Evolutionary conservation across 1,284 basidiomycete genomes (phyloP).

Genomic region (Rhodotorula sp.): DNA sequence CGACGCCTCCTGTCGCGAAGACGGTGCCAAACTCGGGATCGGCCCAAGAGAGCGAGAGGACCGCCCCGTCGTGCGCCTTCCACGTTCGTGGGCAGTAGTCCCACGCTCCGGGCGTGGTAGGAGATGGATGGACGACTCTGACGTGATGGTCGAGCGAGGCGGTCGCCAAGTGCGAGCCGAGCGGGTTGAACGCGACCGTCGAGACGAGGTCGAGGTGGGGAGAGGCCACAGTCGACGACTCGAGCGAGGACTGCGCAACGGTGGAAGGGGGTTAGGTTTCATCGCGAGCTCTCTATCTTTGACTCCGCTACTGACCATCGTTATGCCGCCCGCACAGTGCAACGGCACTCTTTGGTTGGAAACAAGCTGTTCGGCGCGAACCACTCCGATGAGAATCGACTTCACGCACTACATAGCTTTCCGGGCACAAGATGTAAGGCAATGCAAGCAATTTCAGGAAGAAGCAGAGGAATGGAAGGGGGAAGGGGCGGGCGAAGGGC

Average conservation of each 20-base stretch:
- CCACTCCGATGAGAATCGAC: too few species aligned
- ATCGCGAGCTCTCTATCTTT: too few species aligned
- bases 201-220: constrained; percentile 72
- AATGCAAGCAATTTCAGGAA: too few species aligned
- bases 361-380: too few species aligned
- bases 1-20: constrained; percentile 78
- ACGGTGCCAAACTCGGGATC: constrained; percentile 84
- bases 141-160: constrained; percentile 75
- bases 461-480: too few species aligned
- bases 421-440: too few species aligned
- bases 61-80: constrained; percentile 83
- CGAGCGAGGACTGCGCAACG: background rate
- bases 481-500: too few species aligned
- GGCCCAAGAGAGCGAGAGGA: constrained; percentile 79
- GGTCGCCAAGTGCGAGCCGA: constrained; percentile 73
- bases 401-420: too few species aligned
- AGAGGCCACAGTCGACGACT: constrained; percentile 56
- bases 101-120: background rate
- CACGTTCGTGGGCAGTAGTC: constrained; percentile 33
- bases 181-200: constrained; percentile 83
- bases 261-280: too few species aligned
- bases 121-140: constrained; percentile 19
- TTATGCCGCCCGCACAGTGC: too few species aligned
- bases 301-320: too few species aligned
- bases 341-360: too few species aligned